These are phyloP conservation scores for Cercospora canescens DNA, from an alignment of 2,329 filamentous ascomycete species.

Conservation along the genomic window DNA sequence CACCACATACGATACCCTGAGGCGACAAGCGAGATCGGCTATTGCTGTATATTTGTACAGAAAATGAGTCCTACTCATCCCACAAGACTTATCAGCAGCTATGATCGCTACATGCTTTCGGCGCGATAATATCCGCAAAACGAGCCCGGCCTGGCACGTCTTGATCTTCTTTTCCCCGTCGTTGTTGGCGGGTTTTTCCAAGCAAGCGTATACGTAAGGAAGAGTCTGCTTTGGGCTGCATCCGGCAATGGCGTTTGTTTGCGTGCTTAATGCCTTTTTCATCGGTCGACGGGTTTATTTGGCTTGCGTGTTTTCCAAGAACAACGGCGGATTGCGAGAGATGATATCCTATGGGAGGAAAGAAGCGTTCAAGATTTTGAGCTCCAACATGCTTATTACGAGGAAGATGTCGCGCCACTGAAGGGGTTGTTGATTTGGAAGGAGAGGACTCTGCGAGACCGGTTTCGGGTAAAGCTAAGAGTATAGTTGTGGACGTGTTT, in stretches of 20 bases:
- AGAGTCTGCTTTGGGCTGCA: conserved; percentile 3
- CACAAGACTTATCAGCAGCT: neutral
- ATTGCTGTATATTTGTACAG: conserved; percentile 19
- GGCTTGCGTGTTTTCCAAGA: neutral
- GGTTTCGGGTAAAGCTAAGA: neutral
- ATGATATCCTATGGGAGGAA: neutral
- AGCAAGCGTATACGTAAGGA: conserved; percentile 14
- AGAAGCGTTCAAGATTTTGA: neutral
- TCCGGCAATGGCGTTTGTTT: conserved; percentile 12
- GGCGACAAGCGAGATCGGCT: neutral
- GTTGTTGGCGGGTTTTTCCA: neutral
- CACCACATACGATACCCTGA: conserved; percentile 10
- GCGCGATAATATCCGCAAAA: neutral
- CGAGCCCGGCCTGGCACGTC: neutral
- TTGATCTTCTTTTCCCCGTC: conserved; percentile 4
- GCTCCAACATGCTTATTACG: conserved; percentile 3
- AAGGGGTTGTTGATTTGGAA: neutral
- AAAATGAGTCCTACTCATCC: neutral
- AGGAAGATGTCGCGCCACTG: neutral
- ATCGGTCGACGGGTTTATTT: neutral
- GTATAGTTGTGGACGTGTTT: neutral
- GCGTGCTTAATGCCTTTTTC: conserved; percentile 11
- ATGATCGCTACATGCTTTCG: neutral
- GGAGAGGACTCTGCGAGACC: neutral
- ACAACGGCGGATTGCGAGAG: neutral